Base-by-base conservation (phyloP, 2,329 filamentous ascomycete genomes). In the Drechslerella stenobrocha region DNA sequence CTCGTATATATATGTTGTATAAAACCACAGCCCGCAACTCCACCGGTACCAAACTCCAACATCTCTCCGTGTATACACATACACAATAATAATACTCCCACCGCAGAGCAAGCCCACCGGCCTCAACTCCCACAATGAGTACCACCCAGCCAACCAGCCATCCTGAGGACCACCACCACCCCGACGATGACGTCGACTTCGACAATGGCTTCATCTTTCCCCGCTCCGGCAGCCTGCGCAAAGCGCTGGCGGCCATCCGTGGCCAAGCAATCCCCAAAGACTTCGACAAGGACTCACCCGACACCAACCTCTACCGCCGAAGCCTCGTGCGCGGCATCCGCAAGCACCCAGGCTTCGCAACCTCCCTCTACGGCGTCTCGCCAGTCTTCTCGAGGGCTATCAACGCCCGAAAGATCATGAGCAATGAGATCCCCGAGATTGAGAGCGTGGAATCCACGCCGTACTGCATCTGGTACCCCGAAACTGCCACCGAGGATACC, bases 401-500 rank as follows among this genome's bases (percentile, higher is more conserved):
- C 24, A 76, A 77, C 61, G 76, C 77, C 3, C 72, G 76, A 15
- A 56, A 70, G 4, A 77, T 77, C 50, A 78, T 78, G 75, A 77
- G 75, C 69, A 74, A 75, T 22, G 52, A 28, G 1, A 71, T 78
- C 7, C 77, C 75, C 0, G 52, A 73, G 9, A 74, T 74, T 28
- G 44, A 63, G 2, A 40, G 69, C 11, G 58, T 70, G 3, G 70
- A 73, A 2, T 59, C 72, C 1, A 45, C 73, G 13, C 77, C 76
- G 0, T 79, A 79, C 69, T 79, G 77, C 57, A 77, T 79, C 45
- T 79, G 77, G 77, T 67, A 77, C 65, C 78, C 77, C 0, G 74
- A 77, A 0, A 24, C 75, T 0, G 75, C 78, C 1, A 66, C 55
- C 0, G 76, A 79, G 57, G 73, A 75, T 0, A 79, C 76, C 0